Percentiles rank a stretch among this genome's conserved stretches.
These are phyloP conservation scores for Tricholoma sp. DNA, from an alignment of 768 basidiomycete species.

Conservation along the genomic window DNA sequence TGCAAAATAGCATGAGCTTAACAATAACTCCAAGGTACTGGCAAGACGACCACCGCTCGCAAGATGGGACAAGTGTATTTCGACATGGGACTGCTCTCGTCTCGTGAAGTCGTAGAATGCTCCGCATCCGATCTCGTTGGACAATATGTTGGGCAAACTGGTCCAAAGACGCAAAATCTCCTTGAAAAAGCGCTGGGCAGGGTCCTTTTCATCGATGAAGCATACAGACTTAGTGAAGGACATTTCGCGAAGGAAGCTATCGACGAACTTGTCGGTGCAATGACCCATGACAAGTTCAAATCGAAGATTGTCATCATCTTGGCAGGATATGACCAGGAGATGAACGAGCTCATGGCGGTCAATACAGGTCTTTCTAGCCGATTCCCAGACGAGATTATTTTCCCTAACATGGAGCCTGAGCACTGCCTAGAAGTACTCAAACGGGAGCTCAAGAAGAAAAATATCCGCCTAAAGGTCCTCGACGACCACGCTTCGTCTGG, in stretches of 20 bases:
- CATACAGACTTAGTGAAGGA: conserved; percentile 58
- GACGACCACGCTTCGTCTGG: conserved; percentile 21
- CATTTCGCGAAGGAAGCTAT: conserved; percentile 67
- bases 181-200: conserved; percentile 64
- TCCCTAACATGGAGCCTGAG: conserved; percentile 44
- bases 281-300: conserved; percentile 55
- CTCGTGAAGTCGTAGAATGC: conserved; percentile 54
- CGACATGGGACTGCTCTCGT: conserved; percentile 52
- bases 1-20: not conserved
- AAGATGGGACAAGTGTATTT: conserved; percentile 61
- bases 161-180: conserved; percentile 54
- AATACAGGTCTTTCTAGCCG: conserved; percentile 66
- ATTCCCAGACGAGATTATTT: conserved; percentile 56
- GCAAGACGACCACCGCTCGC: conserved; percentile 58
- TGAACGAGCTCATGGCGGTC: conserved; percentile 52
- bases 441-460: conserved; percentile 40
- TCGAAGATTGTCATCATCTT: conserved; percentile 62
- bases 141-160: conserved; percentile 68
- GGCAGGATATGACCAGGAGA: conserved; percentile 67
- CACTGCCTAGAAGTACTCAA: conserved; percentile 46
- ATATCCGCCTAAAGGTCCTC: conserved; percentile 34
- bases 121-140: conserved; percentile 69
- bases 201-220: conserved; percentile 70
- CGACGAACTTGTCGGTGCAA: conserved; percentile 61
- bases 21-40: conserved; percentile 39